Percentiles rank a stretch among this genome's conserved stretches.
Conservation (phyloP, 352 stramenopile species). For the Phytophthora tentaculata region DNA sequence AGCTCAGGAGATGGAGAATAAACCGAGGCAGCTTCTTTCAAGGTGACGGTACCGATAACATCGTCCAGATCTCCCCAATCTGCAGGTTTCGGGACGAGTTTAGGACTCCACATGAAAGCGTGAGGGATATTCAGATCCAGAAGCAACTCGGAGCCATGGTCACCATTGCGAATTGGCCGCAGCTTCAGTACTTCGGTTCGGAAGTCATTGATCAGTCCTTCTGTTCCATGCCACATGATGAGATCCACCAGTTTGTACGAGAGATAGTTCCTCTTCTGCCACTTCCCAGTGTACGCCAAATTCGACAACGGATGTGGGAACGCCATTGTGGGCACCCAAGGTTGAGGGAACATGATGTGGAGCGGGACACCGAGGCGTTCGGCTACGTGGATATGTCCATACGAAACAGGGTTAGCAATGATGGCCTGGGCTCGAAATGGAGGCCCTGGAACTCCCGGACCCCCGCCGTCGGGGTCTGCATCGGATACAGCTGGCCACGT, state of each 20-base stretch:
- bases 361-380: constrained; percentile 91
- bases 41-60: constrained; percentile 82
- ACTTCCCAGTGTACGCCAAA: constrained; percentile 68
- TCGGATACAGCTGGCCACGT: constrained; percentile 88
- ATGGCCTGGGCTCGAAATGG: constrained; percentile 90
- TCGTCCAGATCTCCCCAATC: constrained; percentile 89
- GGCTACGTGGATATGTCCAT: constrained; percentile 93
- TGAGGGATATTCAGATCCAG: constrained; percentile 79
- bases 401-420: constrained; percentile 92
- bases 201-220: constrained; percentile 82
- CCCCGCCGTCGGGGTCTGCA: constrained; percentile 71
- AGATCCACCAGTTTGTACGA: constrained; percentile 88
- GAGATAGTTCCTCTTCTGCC: constrained; percentile 65
- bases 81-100: constrained; percentile 83
- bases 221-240: constrained; percentile 67
- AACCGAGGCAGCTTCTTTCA: constrained; percentile 40
- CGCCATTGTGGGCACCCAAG: constrained; percentile 81
- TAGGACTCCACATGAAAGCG: constrained; percentile 88
- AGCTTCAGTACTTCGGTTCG: constrained; percentile 61
- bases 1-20: constrained; percentile 63
- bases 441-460: constrained; percentile 36
- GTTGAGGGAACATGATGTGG: constrained; percentile 94
- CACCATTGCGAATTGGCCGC: constrained; percentile 58
- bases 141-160: constrained; percentile 55
- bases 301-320: constrained; percentile 91